Percentiles rank a stretch among this genome's conserved stretches.
Conservation (phyloP, 495 filamentous ascomycete genomes). For the Daldinia bambusicola region DNA sequence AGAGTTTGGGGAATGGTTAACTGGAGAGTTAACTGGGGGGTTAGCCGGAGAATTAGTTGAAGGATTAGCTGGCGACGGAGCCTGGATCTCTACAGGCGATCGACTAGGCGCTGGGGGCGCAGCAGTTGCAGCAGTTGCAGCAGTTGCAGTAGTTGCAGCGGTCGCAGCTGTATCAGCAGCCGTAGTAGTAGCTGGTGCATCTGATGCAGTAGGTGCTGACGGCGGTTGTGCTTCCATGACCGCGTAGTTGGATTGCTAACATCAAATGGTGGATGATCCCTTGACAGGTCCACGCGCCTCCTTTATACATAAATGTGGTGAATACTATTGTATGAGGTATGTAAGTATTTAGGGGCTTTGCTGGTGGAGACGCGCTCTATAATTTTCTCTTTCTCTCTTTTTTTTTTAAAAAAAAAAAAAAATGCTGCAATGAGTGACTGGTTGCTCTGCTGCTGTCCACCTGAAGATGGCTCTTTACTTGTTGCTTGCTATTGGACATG, state of each 20-base stretch:
- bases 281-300: slow-evolving; percentile 13
- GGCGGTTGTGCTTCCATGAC: slow-evolving; percentile 34
- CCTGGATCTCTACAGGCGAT: slow-evolving; percentile 3
- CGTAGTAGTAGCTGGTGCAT: neutral
- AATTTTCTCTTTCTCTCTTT: neutral
- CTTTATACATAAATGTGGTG: slow-evolving; percentile 5
- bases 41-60: neutral
- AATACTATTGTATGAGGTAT: neutral
- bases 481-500: slow-evolving; percentile 11
- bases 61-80: neutral
- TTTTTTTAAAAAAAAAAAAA: neutral
- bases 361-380: neutral
- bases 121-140: neutral
- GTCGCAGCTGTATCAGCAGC: neutral
- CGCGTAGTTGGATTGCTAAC: slow-evolving; percentile 15
- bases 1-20: slow-evolving; percentile 10
- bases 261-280: slow-evolving; percentile 19
- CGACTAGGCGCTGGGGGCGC: slow-evolving; percentile 14
- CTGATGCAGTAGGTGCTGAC: neutral
- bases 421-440: neutral
- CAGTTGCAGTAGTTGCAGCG: neutral
- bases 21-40: slow-evolving; percentile 10
- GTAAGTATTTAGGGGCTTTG: neutral
- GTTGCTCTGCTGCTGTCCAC: neutral
- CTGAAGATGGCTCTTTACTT: neutral